Base-by-base conservation (phyloP, 352 stramenopile genomes). In the Blastocystis sp. region DNA sequence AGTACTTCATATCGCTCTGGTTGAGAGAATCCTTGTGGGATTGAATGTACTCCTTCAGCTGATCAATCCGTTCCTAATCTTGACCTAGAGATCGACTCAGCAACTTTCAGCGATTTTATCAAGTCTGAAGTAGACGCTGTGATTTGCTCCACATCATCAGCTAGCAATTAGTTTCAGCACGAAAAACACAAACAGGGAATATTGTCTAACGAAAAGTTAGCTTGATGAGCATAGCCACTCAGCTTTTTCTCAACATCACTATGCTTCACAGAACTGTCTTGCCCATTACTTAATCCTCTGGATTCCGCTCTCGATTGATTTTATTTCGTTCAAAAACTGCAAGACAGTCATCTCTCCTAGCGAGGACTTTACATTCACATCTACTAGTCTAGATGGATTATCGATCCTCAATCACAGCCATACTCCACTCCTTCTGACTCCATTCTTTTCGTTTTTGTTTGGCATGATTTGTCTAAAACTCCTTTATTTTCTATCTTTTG, bases 191-290 rank as follows among this genome's bases (percentile, higher is more conserved):
- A 23, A 80, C 70, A 64, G 20, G 76, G 76, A 76, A 87, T 61
- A 45, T 87, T 76, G 43, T 87, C 76, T 45, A 87, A 37, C 18
- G 76, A 87, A 56, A 77, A 61, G 18, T 87, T 79, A 13, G 76
- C 76, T 34, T 87, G 59, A 34, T 87, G 45, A 0, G 76, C 76
- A 79, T 87, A 87, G 13, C 59, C 76, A 6, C 63, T 87, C 20
- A 87, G 37, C 29, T 87, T 87, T 26, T 79, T 61, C 26, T 73
- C 63, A 50, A 87, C 54, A 79, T 80, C 70, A 64, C 70, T 80
- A 34, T 11, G n/a, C 45, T 26, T 45, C 18, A 64, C 15, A 47
- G 4, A 45, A 20, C 47, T 45, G 20, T 11, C 13, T 20, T 20
- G n/a, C 62, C 23, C 23, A n/a, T 26, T 37, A 80, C 70, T 29